phyloP scores from a whole-genome alignment of 2,329 filamentous ascomycete species.

The Fusarium papillatum region DNA sequence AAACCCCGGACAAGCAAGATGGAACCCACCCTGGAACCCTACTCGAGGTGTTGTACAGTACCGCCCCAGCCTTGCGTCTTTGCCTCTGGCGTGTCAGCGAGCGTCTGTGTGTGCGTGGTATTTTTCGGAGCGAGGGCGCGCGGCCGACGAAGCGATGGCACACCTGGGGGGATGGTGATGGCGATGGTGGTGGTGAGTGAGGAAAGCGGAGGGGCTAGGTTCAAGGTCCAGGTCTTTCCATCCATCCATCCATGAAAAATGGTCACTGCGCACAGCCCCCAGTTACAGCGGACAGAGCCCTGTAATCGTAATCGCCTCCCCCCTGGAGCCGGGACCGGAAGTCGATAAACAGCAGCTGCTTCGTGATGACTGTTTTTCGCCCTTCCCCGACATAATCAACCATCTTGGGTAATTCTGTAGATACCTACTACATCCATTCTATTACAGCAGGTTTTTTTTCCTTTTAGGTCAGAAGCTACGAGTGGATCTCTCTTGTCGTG shows the following conservation, averaged over 20 bases:
- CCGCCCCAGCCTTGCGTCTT: not conserved
- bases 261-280: not conserved
- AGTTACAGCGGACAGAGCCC: not conserved
- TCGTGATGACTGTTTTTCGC: not conserved
- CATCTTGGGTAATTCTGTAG: not conserved
- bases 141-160: conserved; percentile 5
- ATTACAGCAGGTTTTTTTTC: not conserved
- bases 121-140: conserved; percentile 10
- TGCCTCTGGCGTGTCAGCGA: not conserved
- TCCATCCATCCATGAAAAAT: not conserved
- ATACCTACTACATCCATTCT: not conserved
- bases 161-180: not conserved
- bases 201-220: conserved; percentile 4
- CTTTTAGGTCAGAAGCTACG: not conserved
- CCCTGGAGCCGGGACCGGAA: not conserved
- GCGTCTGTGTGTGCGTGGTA: not conserved
- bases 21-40: not conserved
- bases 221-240: not conserved
- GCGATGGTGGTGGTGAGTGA: conserved; percentile 9
- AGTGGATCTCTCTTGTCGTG: conserved; percentile 8
- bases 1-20: not conserved
- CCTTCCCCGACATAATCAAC: not conserved
- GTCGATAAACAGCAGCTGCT: conserved; percentile 3
- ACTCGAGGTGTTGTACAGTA: not conserved
- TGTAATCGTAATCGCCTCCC: not conserved